Percentiles rank a stretch among this genome's conserved stretches.
These are phyloP conservation scores for Paraphaeosphaeria minitans DNA, from an alignment of 2,329 filamentous ascomycete species.

Conservation along the genomic window DNA sequence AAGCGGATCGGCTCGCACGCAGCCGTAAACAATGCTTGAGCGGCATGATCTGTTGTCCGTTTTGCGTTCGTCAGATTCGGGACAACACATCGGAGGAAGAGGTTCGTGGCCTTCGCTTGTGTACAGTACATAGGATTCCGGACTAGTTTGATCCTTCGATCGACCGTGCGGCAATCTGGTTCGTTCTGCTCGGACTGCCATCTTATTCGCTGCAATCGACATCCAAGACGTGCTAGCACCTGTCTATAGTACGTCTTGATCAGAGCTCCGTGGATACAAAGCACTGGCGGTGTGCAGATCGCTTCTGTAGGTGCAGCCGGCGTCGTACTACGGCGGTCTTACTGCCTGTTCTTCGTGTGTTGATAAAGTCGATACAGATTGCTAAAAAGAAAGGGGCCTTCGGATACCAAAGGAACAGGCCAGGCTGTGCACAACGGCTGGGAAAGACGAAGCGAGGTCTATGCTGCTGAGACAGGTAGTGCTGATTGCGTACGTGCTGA, in stretches of 20 bases:
- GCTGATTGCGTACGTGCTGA: neutral
- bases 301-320: neutral
- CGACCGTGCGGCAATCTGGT: neutral
- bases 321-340: neutral
- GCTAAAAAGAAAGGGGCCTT: neutral
- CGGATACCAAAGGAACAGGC: neutral
- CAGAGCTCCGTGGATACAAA: neutral
- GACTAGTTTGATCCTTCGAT: constrained; percentile 3
- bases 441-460: neutral
- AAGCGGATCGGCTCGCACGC: constrained; percentile 3
- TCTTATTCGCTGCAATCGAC: neutral
- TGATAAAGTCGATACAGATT: neutral
- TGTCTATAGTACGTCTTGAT: neutral
- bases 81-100: neutral
- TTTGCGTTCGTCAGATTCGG: neutral
- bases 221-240: neutral
- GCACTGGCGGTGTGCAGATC: neutral
- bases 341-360: neutral
- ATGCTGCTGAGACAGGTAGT: neutral
- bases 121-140: neutral
- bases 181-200: neutral
- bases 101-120: constrained; percentile 2
- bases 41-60: neutral
- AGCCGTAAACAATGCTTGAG: neutral
- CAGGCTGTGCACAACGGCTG: neutral